Evolutionary conservation across 2,329 filamentous ascomycete species (phyloP), one percentile per base, ranked within the genome.

Genomic region (Aspergillus sp.): DNA sequence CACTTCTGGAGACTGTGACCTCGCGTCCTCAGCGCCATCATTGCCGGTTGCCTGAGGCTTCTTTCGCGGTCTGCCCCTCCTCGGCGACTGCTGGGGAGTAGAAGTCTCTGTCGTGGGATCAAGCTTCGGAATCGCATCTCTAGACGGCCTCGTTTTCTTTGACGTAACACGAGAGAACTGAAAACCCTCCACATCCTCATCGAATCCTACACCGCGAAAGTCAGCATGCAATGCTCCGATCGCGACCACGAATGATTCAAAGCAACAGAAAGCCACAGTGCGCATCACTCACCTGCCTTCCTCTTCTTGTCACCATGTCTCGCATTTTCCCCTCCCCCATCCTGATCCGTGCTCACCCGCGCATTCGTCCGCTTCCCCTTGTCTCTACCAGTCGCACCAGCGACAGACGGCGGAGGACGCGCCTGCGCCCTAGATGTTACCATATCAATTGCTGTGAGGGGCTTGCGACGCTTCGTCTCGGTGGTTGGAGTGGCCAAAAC

Each of bases 101-200:
- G 48, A 40, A 34, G 64, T 61, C 45, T 58, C 60, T 41, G 57
- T 48, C 15, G 58, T 56, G 7, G 64, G 60, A 29, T 64, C 59
- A 14, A 38, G 24, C 30, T 49, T 45, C n/a, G 49, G 36, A 26
- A 43, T 36, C 8, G 43, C 30, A 13, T 46, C 61, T 30, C 63
- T 61, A 11, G 63, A 55, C 35, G 70, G 63, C 36, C 69, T 68
- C 26, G 72, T 71, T 61, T 80, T 85, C 39, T 69, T 68, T 49
- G 74, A 64, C 52, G 82, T 82, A 8, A 78, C 67, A 40, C 82
- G 74, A 42, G 78, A 76, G 55, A 86, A 88, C 36, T 76, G 68
- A 48, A 88, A 88, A 41, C 83, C 83, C 48, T 82, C 82, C 63
- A 83, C 78, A 49, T 82, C 74, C 57, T 88, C 82, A 48, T 84